phyloP scores from a whole-genome alignment of 305 asterid genomes.

The Vinca major region DNA sequence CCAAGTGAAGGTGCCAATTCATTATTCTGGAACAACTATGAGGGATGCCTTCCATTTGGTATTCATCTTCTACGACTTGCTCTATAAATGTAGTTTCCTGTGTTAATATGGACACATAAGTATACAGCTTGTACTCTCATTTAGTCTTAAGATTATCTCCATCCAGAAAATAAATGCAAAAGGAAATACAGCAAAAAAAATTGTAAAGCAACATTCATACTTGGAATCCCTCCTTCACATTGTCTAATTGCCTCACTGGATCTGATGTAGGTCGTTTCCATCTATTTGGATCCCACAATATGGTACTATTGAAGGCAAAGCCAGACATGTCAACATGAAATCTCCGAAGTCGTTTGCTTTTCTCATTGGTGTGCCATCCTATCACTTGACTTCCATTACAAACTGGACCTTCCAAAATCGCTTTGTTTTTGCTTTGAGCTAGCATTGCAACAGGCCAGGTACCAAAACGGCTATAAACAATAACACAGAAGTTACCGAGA shows the following conservation, averaged over 20 bases:
- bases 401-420: conserved; percentile 84
- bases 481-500: conserved; percentile 21
- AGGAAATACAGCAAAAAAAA: neutral
- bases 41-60: conserved; percentile 88
- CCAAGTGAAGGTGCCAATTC: conserved; percentile 96
- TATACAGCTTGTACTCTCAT: conserved; percentile 7
- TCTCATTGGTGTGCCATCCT: conserved; percentile 98
- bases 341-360: conserved; percentile 80
- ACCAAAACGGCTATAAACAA: conserved; percentile 64
- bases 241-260: conserved; percentile 73
- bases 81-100: conserved; percentile 93
- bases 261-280: conserved; percentile 64
- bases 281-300: conserved; percentile 83
- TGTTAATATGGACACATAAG: conserved; percentile 17
- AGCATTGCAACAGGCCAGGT: conserved; percentile 98
- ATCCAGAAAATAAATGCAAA: neutral
- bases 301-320: conserved; percentile 92
- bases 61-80: conserved; percentile 88
- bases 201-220: conserved; percentile 30
- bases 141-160: neutral
- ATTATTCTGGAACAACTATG: conserved; percentile 54
- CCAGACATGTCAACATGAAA: conserved; percentile 98
- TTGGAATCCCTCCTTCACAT: conserved; percentile 91
- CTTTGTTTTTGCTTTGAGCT: conserved; percentile 78
- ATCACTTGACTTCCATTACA: conserved; percentile 81